A percentile compares a stretch with the other conserved stretches of the same genome.
phyloP scores from a whole-genome alignment of 768 basidiomycete species.

The Mycena indigotica region DNA sequence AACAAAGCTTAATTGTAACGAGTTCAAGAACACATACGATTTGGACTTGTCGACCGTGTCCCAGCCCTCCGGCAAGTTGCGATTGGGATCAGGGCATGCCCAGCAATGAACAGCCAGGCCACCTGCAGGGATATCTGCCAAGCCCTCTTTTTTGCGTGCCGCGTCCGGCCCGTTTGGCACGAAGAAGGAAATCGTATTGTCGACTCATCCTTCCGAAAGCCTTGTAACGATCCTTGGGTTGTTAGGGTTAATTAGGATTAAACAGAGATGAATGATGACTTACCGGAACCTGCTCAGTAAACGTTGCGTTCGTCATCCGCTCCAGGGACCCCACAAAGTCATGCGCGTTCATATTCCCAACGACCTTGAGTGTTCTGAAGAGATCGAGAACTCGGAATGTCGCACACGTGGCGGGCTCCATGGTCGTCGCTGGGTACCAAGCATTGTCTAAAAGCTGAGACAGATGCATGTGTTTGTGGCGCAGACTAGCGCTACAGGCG shows the following conservation, averaged over 20 bases:
- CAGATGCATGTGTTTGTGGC: neutral
- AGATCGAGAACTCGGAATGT: slow-evolving; percentile 1
- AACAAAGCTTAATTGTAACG: neutral
- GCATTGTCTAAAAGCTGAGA: neutral
- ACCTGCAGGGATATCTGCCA: slow-evolving; percentile 1
- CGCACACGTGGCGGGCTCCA: slow-evolving; percentile 7
- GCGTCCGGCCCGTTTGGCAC: slow-evolving; percentile 1
- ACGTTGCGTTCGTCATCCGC: neutral
- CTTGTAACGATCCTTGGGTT: neutral
- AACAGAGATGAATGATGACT: neutral
- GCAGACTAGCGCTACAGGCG: neutral
- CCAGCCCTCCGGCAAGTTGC: slow-evolving; percentile 22
- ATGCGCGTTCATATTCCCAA: neutral
- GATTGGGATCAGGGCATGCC: slow-evolving; percentile 19
- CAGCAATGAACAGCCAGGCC: slow-evolving; percentile 23
- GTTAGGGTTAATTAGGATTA: neutral
- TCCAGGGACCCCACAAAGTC: neutral
- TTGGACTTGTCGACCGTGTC: neutral
- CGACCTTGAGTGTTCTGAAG: slow-evolving; percentile 16
- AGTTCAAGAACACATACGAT: neutral
- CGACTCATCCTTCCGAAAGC: neutral
- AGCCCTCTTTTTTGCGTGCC: slow-evolving; percentile 6
- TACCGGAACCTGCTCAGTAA: neutral
- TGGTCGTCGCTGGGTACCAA: slow-evolving; percentile 2
- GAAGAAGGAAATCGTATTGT: neutral